Evolutionary conservation across 352 stramenopile genomes (phyloP).

Genomic region (Phytophthora megakarya): DNA sequence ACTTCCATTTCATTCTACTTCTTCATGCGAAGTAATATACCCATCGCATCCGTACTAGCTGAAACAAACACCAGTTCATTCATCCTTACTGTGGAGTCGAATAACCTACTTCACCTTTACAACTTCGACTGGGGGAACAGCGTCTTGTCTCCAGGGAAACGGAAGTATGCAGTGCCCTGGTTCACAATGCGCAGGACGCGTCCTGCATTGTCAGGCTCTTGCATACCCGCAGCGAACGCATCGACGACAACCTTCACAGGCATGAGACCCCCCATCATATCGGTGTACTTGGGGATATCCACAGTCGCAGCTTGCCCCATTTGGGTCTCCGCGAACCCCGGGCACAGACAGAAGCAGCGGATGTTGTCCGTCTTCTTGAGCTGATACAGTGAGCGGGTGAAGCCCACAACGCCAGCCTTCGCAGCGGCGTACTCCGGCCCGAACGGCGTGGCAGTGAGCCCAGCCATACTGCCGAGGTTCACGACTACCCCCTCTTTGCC

Average conservation of each 20-base stretch:
- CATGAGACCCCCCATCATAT: conserved; percentile 59
- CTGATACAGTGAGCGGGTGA: conserved; percentile 69
- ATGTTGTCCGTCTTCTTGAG: conserved; percentile 73
- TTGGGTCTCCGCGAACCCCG: conserved; percentile 68
- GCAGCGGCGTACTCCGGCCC: conserved; percentile 71
- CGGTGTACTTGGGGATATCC: conserved; percentile 49
- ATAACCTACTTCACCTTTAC: conserved; percentile 27
- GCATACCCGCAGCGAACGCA: conserved; percentile 51
- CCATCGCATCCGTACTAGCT: conserved; percentile 15
- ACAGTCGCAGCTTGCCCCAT: conserved; percentile 58
- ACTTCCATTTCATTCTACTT: conserved; percentile 21
- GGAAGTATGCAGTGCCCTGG: conserved; percentile 55
- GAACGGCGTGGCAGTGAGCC: conserved; percentile 55
- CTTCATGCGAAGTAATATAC: conserved; percentile 35
- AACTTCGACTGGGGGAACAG: conserved; percentile 75
- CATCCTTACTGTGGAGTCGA: conserved; percentile 12
- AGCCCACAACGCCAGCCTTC: conserved; percentile 76
- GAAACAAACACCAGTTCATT: conserved; percentile 22
- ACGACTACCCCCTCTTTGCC: conserved; percentile 70
- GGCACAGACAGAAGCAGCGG: conserved; percentile 68
- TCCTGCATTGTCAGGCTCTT: conserved; percentile 62
- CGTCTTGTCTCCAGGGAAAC: conserved; percentile 72
- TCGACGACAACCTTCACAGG: conserved; percentile 57
- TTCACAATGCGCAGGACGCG: conserved; percentile 65
- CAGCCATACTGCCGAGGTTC: conserved; percentile 74